Base-by-base conservation (phyloP, 257 asterid species). In the Ehretia macrophylla region DNA sequence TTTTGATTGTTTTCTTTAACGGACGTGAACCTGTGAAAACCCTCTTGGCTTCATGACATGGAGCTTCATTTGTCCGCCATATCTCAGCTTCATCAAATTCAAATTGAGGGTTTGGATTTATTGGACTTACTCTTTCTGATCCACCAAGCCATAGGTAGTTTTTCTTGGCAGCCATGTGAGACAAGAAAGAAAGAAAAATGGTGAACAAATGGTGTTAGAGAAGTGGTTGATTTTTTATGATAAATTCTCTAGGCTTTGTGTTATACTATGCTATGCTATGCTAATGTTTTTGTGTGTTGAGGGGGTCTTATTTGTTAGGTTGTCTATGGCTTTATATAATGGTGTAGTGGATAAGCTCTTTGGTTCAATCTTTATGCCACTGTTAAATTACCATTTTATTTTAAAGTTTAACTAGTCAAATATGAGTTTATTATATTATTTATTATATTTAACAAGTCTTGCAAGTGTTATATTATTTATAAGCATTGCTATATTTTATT, bases 51-150 rank as follows among this genome's bases (percentile, higher is more conserved):
- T 11, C 46, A 3, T 17, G 35, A 0, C 20, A 14, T 18, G 54
- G 13, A 17, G 23, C 50, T 17, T 21, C 51, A 1, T 13, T 35
- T 12, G 17, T 64, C 10, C 37, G 37, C 68, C 72, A 71, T 10
- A 38, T 50, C 11, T 65, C 64, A 32, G 76, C 38, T 55, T 71
- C 76, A 13, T 65, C 64, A 27, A 71, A 50, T 62, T 65, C 72
- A 16, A 71, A 59, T 16, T 48, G 64, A 54, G 38, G 10, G 57
- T 27, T 11, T 22, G 57, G 11, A 32, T 52, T 22, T 10, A 52
- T 20, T 27, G 57, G 57, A n/a, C 5, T 52, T 3, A 52, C 38
- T 14, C 57, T 52, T 16, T 52, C 57, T 52, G 57, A 1, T 52
- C 57, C 57, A 21, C 57, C 57, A 52, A 52, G 57, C 57, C 57